phyloP scores from a whole-genome alignment of 106 monocot species.

The Alisma plantagoaquatica region DNA sequence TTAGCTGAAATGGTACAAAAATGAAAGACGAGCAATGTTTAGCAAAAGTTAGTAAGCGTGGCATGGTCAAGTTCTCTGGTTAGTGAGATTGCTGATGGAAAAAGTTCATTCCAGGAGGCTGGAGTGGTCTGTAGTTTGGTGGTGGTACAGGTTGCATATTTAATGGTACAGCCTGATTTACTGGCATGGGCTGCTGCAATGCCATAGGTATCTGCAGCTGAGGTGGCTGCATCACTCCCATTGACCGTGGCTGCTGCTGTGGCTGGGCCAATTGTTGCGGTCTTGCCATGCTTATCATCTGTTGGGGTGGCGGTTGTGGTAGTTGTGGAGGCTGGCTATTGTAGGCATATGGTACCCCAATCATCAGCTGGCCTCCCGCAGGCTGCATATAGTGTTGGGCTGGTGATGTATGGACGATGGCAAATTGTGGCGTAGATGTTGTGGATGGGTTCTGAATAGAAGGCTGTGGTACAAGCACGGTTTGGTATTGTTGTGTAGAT shows the following conservation, averaged over 20 bases:
- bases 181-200: constrained; percentile 39
- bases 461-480: constrained; percentile 24
- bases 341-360: constrained; percentile 69
- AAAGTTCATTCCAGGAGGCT: constrained; percentile 63
- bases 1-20: no score
- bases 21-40: no score
- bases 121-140: constrained; percentile 70
- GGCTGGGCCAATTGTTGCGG: constrained; percentile 18
- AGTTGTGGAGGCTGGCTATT: constrained; percentile 24
- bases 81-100: constrained; percentile 32
- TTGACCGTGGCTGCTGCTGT: constrained; percentile 30
- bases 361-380: constrained; percentile 47
- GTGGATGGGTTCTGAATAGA: constrained; percentile 25
- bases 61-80: no score
- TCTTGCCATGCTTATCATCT: constrained; percentile 41
- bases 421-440: constrained; percentile 41
- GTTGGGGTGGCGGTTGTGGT: constrained; percentile 24
- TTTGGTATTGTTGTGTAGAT: constrained; percentile 32
- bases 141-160: constrained; percentile 35
- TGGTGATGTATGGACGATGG: constrained; percentile 29
- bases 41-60: no score
- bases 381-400: constrained; percentile 58
- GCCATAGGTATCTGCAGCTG: constrained; percentile 22
- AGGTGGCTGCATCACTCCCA: constrained; percentile 23
- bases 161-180: constrained; percentile 29